phyloP scores from a whole-genome alignment of 352 stramenopile genomes.

The Phytopythium kandeliae region DNA sequence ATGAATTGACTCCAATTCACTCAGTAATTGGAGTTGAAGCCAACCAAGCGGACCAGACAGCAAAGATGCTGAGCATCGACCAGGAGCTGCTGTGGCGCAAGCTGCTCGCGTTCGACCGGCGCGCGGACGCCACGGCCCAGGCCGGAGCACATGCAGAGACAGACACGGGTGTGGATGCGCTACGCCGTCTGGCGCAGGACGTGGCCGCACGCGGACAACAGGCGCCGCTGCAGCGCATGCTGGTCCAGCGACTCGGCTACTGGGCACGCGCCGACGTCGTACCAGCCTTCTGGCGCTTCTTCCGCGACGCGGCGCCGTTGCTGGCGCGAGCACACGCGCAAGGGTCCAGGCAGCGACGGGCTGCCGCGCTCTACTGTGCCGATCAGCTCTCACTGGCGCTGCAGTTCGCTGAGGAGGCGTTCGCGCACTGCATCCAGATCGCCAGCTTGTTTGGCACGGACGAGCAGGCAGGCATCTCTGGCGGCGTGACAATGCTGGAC shows the following conservation, averaged over 20 bases:
- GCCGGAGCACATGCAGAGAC: slow-evolving; percentile 1
- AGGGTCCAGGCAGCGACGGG: slow-evolving; percentile 11
- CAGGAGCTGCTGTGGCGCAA: slow-evolving; percentile 60
- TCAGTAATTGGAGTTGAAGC: too few species aligned
- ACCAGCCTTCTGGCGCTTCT: slow-evolving; percentile 61
- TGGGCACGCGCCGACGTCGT: slow-evolving; percentile 61
- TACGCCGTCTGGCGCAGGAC: slow-evolving; percentile 28
- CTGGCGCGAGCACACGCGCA: slow-evolving; percentile 2
- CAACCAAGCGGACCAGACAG: neutral
- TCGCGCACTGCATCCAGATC: slow-evolving; percentile 61
- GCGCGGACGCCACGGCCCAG: slow-evolving; percentile 7
- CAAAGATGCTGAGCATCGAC: slow-evolving; percentile 49
- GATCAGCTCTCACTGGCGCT: slow-evolving; percentile 67
- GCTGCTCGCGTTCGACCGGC: slow-evolving; percentile 56
- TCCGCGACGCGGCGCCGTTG: slow-evolving; percentile 22
- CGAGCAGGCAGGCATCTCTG: too few species aligned
- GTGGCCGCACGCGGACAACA: slow-evolving; percentile 23
- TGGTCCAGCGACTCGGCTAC: slow-evolving; percentile 53
- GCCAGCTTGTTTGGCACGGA: slow-evolving; percentile 47
- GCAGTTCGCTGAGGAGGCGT: slow-evolving; percentile 67
- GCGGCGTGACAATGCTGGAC: slow-evolving; percentile 28
- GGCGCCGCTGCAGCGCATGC: slow-evolving; percentile 47
- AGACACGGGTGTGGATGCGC: slow-evolving; percentile 11
- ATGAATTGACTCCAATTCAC: too few species aligned
- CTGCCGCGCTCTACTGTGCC: slow-evolving; percentile 39